Evolutionary conservation across 495 filamentous ascomycete species (phyloP).

Genomic region (Corynascus novoguineensis): DNA sequence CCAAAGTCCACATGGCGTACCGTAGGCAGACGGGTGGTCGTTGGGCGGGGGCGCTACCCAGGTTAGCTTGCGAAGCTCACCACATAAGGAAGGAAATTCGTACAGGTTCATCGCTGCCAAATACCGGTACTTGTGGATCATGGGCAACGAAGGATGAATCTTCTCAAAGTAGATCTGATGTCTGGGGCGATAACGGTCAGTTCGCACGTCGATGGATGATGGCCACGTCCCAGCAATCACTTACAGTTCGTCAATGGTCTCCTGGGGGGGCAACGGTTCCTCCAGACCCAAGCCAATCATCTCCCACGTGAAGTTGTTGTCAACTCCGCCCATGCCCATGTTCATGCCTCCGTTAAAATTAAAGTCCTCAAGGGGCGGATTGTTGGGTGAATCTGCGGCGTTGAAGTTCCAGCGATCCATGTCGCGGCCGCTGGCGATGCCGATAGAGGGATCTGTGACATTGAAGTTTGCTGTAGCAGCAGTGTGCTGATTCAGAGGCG

Average conservation of each 20-base stretch:
- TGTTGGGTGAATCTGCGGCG: constrained; percentile 47
- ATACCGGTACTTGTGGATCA: constrained; percentile 85
- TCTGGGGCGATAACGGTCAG: constrained; percentile 37
- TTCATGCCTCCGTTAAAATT: constrained; percentile 45
- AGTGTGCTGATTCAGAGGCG: constrained; percentile 28
- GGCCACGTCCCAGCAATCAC: constrained; percentile 20
- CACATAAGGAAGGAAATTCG: constrained; percentile 16
- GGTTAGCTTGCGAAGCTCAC: constrained; percentile 20
- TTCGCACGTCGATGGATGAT: not conserved
- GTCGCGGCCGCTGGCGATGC: constrained; percentile 39
- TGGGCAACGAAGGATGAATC: constrained; percentile 74
- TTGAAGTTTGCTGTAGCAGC: constrained; percentile 40
- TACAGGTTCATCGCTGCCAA: constrained; percentile 74
- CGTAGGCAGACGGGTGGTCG: constrained; percentile 83
- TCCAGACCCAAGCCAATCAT: constrained; percentile 92
- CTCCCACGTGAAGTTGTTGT: constrained; percentile 67
- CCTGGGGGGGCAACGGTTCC: constrained; percentile 81
- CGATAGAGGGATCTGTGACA: constrained; percentile 41
- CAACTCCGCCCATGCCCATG: constrained; percentile 41
- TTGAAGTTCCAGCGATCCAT: constrained; percentile 50
- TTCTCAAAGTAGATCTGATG: constrained; percentile 87
- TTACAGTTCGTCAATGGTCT: constrained; percentile 87
- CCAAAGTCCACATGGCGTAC: constrained; percentile 90
- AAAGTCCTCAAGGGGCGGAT: constrained; percentile 41
- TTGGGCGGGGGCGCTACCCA: constrained; percentile 60